Conservation (phyloP, 306 rosid species). For the Prunus mira region DNA sequence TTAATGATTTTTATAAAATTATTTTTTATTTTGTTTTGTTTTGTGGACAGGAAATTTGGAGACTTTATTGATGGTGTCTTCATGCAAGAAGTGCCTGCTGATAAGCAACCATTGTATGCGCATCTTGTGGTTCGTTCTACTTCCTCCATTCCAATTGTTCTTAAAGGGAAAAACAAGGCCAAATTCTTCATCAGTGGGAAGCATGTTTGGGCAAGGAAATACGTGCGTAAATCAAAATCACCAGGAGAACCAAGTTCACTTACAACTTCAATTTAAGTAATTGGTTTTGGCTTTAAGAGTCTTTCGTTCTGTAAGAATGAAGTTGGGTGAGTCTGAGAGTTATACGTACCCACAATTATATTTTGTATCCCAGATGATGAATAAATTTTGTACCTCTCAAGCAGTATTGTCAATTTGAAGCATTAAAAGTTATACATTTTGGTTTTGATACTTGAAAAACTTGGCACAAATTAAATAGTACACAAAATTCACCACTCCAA, state of each 20-base stretch:
- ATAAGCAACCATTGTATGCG: constrained; percentile 50
- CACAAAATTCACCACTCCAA: constrained; percentile 19
- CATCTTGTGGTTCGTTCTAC: constrained; percentile 38
- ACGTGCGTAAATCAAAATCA: constrained; percentile 12
- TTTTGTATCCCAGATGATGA: not conserved
- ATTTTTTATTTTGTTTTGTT: not conserved
- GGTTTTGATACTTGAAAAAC: constrained; percentile 16
- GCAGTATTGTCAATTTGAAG: not conserved
- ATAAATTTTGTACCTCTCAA: not conserved
- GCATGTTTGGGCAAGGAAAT: constrained; percentile 66
- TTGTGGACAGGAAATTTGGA: constrained; percentile 40
- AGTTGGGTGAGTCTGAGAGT: too few species aligned
- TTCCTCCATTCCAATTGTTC: constrained; percentile 22
- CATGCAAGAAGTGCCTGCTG: constrained; percentile 46
- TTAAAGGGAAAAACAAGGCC: constrained; percentile 25
- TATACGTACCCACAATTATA: not conserved
- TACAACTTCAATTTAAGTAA: not conserved
- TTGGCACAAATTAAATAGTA: constrained; percentile 27
- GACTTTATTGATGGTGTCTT: constrained; percentile 35
- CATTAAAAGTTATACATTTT: not conserved
- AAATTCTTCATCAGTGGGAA: constrained; percentile 62
- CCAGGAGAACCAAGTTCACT: not conserved
- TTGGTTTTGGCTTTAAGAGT: not conserved
- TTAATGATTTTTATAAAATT: not conserved
- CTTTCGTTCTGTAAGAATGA: too few species aligned